phyloP scores from a whole-genome alignment of 345 rosid genomes.

The Melastoma malabathricum region DNA sequence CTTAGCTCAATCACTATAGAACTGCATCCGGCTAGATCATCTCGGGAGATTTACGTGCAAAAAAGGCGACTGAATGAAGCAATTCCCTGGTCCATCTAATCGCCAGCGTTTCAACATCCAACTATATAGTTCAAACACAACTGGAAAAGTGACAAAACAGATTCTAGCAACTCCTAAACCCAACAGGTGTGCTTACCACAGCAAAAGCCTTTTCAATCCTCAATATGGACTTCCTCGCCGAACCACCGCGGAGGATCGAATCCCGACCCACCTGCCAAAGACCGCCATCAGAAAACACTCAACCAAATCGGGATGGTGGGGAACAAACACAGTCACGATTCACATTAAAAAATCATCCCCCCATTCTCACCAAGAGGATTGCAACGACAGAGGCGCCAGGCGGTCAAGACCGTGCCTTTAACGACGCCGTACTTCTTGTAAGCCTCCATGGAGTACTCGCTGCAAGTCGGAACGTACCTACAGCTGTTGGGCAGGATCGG shows the following conservation, averaged over 20 bases:
- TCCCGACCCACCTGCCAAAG: slow-evolving; percentile 56
- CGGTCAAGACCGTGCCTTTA: slow-evolving; percentile 59
- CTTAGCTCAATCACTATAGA: no score
- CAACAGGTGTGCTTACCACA: not conserved
- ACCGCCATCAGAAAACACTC: not conserved
- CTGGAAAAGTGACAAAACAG: not conserved
- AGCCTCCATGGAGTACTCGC: slow-evolving; percentile 90
- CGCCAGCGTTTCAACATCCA: not conserved
- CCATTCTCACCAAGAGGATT: slow-evolving; percentile 56
- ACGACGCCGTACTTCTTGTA: slow-evolving; percentile 74
- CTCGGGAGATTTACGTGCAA: no score
- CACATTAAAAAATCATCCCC: no score
- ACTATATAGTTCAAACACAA: not conserved
- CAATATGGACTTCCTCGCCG: slow-evolving; percentile 35
- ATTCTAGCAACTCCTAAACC: not conserved
- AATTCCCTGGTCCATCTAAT: no score
- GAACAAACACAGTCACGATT: not conserved
- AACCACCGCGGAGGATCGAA: slow-evolving; percentile 92
- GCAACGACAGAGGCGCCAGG: slow-evolving; percentile 89
- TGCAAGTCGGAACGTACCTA: slow-evolving; percentile 73
- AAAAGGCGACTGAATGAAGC: no score
- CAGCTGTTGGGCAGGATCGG: slow-evolving; percentile 71
- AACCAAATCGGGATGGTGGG: not conserved
- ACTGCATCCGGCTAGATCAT: no score
- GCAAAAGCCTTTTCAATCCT: slow-evolving; percentile 17